Evolutionary conservation across 371 early-diverging fungal species (phyloP).

Genomic region (Circinella umbellata): DNA sequence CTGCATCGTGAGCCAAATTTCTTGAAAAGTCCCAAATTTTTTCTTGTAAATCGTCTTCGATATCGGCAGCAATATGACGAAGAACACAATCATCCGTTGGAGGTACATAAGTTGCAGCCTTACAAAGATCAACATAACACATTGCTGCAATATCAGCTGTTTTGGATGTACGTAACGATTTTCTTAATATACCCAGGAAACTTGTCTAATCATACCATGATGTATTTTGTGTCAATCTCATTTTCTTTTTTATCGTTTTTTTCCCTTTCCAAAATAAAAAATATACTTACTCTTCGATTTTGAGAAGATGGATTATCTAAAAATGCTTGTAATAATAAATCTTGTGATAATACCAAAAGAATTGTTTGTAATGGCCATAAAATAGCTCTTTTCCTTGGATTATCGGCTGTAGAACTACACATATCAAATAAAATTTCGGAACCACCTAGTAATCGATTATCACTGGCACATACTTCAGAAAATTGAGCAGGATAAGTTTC

Average conservation of each 20-base stretch:
- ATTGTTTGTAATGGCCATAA: constrained; percentile 87
- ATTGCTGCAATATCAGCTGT: constrained; percentile 74
- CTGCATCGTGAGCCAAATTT: constrained; percentile 34
- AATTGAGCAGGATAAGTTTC: constrained; percentile 76
- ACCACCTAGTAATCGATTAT: constrained; percentile 67
- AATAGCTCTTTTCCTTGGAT: constrained; percentile 61
- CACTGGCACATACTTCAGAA: constrained; percentile 62
- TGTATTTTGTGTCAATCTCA: constrained; percentile 6
- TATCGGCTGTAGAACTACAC: constrained; percentile 72
- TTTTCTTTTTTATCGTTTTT: too few relatives aligned
- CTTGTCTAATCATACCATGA: constrained; percentile 41
- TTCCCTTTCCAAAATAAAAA: too few relatives aligned
- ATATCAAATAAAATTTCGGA: constrained; percentile 80
- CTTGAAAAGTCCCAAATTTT: constrained; percentile 71
- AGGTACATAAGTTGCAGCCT: constrained; percentile 74
- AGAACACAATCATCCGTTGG: constrained; percentile 69
- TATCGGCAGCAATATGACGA: constrained; percentile 69
- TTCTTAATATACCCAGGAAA: constrained; percentile 69
- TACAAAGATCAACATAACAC: constrained; percentile 82
- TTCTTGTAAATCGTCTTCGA: constrained; percentile 76
- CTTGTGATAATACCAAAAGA: constrained; percentile 77
- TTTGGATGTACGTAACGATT: constrained; percentile 62
- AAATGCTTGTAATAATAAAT: constrained; percentile 65
- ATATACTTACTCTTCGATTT: constrained; percentile 37
- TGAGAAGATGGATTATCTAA: constrained; percentile 35